phyloP scores from a whole-genome alignment of 1,284 basidiomycete genomes.

The Cryptococcus depauperatus region DNA sequence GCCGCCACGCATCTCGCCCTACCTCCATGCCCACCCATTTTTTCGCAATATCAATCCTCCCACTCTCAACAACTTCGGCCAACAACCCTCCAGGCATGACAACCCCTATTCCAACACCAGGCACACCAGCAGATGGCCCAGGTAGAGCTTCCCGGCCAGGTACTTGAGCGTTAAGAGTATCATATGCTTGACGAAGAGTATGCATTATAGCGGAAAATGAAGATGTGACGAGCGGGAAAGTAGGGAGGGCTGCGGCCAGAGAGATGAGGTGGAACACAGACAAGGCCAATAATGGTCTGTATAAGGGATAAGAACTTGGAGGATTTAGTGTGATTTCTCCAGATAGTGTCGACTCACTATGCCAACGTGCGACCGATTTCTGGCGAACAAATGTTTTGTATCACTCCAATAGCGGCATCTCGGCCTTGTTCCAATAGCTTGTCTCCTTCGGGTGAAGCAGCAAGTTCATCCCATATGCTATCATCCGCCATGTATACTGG shows the following conservation, averaged over 20 bases:
- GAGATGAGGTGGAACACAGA: constrained; percentile 34
- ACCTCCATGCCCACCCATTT: constrained; percentile 11
- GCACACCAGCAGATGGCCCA: neutral
- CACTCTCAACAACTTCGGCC: constrained; percentile 21
- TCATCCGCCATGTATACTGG: constrained; percentile 30
- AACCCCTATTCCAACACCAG: neutral
- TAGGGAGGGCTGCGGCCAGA: constrained; percentile 12
- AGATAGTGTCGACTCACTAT: constrained; percentile 21
- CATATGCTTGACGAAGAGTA: constrained; percentile 31
- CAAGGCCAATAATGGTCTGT: constrained; percentile 37
- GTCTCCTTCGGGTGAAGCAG: constrained; percentile 31
- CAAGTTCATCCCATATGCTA: constrained; percentile 33
- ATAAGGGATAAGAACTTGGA: constrained; percentile 36
- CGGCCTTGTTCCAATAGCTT: constrained; percentile 35
- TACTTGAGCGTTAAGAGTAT: constrained; percentile 27
- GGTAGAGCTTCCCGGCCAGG: constrained; percentile 14
- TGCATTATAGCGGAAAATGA: constrained; percentile 23
- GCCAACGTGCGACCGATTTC: constrained; percentile 41
- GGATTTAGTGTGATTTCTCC: neutral
- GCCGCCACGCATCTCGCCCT: constrained; percentile 11
- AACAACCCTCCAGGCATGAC: constrained; percentile 11
- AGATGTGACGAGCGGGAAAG: constrained; percentile 23
- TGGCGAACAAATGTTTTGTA: constrained; percentile 36
- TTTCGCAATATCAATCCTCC: constrained; percentile 11
- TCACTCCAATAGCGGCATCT: constrained; percentile 40